phyloP scores from a whole-genome alignment of 2,329 filamentous ascomycete species.

The Gnomoniopsis sp. region DNA sequence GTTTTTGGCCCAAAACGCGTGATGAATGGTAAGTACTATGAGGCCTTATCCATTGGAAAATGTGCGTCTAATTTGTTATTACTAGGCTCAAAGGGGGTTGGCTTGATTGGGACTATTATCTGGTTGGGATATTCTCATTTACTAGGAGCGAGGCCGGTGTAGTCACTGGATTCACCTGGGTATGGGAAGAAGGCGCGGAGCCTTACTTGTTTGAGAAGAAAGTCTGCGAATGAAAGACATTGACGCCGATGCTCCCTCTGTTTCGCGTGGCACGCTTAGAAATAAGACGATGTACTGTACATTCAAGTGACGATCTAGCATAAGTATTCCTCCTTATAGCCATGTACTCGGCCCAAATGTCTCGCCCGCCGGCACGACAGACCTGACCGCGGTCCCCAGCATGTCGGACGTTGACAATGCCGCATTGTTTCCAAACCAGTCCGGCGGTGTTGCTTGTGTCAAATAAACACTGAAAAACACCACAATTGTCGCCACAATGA shows the following conservation, averaged over 20 bases:
- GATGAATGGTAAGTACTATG: not conserved
- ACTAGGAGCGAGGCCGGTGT: not conserved
- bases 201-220: not conserved
- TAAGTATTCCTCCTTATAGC: slow-evolving; percentile 30
- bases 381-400: slow-evolving; percentile 39
- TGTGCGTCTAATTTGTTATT: not conserved
- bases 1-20: not conserved
- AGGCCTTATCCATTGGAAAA: not conserved
- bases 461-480: slow-evolving; percentile 68
- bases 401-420: slow-evolving; percentile 46
- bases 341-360: slow-evolving; percentile 50
- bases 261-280: too few relatives aligned
- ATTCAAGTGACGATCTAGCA: not conserved
- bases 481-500: slow-evolving; percentile 63
- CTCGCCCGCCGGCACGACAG: slow-evolving; percentile 37
- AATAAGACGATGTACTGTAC: too few relatives aligned
- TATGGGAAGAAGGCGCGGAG: not conserved
- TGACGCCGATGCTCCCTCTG: too few relatives aligned
- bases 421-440: slow-evolving; percentile 61
- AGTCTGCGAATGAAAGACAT: too few relatives aligned
- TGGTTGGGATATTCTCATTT: not conserved
- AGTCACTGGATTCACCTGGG: not conserved
- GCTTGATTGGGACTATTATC: not conserved
- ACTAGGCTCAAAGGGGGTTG: not conserved
- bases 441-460: slow-evolving; percentile 50